These are phyloP conservation scores for Mucor lusitanicus DNA, from an alignment of 371 early-diverging fungal species.

Conservation along the genomic window DNA sequence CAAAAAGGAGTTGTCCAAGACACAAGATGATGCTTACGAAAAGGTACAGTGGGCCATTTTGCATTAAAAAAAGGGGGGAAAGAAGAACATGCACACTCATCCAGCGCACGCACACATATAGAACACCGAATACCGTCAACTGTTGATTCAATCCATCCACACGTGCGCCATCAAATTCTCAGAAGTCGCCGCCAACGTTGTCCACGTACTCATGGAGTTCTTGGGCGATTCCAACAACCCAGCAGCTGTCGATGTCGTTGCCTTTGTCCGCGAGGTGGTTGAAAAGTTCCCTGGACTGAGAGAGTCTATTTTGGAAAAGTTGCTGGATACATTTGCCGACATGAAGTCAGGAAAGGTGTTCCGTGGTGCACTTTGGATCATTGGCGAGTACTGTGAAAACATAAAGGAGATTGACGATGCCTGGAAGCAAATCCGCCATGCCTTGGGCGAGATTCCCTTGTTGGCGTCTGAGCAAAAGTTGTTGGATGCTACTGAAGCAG, in stretches of 20 bases:
- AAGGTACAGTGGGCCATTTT: slow-evolving; percentile 67
- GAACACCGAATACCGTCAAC: slow-evolving; percentile 90
- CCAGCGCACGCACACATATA: too few species aligned
- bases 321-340: slow-evolving; percentile 83
- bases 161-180: slow-evolving; percentile 93
- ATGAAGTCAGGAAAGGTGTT: slow-evolving; percentile 96
- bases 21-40: slow-evolving; percentile 88
- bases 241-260: slow-evolving; percentile 93
- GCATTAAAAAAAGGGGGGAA: too few species aligned
- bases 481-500: slow-evolving; percentile 61
- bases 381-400: slow-evolving; percentile 90
- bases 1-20: slow-evolving; percentile 91
- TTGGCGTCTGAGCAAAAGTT: slow-evolving; percentile 84
- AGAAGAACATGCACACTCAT: too few species aligned
- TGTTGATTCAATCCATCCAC: slow-evolving; percentile 96
- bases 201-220: slow-evolving; percentile 93
- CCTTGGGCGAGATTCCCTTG: slow-evolving; percentile 91
- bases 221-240: slow-evolving; percentile 87
- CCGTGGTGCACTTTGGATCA: slow-evolving; percentile 96
- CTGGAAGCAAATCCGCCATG: slow-evolving; percentile 79
- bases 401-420: slow-evolving; percentile 79
- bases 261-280: slow-evolving; percentile 95
- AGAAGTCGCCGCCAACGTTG: slow-evolving; percentile 92
- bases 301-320: slow-evolving; percentile 71
- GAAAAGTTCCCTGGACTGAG: slow-evolving; percentile 93